Evolutionary conservation across 805 yeast species (phyloP).

Genomic region (Zygosaccharomyces pseudorouxii): DNA sequence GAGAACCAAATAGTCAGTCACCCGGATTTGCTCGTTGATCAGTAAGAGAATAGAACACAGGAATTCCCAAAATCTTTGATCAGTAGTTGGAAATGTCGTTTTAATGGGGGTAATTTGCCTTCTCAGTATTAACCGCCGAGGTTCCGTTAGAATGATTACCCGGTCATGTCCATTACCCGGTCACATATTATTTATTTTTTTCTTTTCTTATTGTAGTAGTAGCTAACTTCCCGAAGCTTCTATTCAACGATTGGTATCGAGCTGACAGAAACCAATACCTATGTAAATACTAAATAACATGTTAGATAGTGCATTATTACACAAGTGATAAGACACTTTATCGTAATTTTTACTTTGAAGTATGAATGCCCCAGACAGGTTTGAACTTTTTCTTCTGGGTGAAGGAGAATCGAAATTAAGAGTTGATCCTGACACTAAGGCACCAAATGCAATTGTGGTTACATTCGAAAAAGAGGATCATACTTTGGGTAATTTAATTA

Average conservation of each 20-base stretch:
- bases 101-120: too few relatives aligned
- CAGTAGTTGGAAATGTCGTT: too few relatives aligned
- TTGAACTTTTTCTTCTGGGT: slow-evolving; percentile 92
- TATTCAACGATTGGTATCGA: too few relatives aligned
- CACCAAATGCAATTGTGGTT: slow-evolving; percentile 89
- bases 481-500: slow-evolving; percentile 84
- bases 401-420: slow-evolving; percentile 94
- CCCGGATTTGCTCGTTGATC: too few relatives aligned
- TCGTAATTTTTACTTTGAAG: background rate
- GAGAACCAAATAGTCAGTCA: background rate
- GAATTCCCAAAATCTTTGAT: too few relatives aligned
- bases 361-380: slow-evolving; percentile 99
- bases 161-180: background rate
- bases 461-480: slow-evolving; percentile 97
- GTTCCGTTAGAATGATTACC: background rate
- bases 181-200: background rate
- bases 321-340: too few relatives aligned
- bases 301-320: too few relatives aligned
- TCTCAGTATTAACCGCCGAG: background rate
- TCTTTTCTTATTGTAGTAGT: background rate
- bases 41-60: too few relatives aligned
- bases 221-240: background rate
- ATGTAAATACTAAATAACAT: too few relatives aligned
- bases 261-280: too few relatives aligned
- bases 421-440: slow-evolving; percentile 88